Conservation (phyloP, 2,329 filamentous ascomycete species). For the Monosporascus sp. region DNA sequence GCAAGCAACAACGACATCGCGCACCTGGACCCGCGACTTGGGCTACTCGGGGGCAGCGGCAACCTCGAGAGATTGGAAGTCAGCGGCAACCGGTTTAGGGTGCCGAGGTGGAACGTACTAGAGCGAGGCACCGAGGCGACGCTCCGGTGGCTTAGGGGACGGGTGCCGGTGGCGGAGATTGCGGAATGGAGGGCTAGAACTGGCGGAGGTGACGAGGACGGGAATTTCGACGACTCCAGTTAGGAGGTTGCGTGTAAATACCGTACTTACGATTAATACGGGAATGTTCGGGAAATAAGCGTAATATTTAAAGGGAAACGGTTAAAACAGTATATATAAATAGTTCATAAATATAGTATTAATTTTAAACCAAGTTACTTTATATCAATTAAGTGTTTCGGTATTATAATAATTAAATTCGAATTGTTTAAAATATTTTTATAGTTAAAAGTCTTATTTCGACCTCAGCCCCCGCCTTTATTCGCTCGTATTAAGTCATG, state of each 20-base stretch:
- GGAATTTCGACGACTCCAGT: constrained; percentile 12
- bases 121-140: constrained; percentile 84
- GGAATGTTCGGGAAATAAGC: constrained; percentile 1
- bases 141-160: constrained; percentile 72
- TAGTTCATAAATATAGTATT: too few relatives aligned
- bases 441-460: too few relatives aligned
- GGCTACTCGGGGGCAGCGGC: constrained; percentile 61
- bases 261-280: constrained; percentile 1
- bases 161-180: constrained; percentile 61
- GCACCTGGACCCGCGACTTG: constrained; percentile 74
- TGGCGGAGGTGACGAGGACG: constrained; percentile 30
- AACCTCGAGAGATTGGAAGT: constrained; percentile 66
- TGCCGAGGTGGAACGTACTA: constrained; percentile 77
- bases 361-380: too few relatives aligned
- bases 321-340: too few relatives aligned
- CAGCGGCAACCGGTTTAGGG: constrained; percentile 78
- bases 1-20: constrained; percentile 81
- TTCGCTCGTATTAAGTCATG: too few relatives aligned
- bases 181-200: constrained; percentile 47
- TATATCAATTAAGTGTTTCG: too few relatives aligned
- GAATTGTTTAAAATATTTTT: too few relatives aligned
- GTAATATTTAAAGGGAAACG: too few relatives aligned
- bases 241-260: constrained; percentile 6
- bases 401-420: too few relatives aligned
- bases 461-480: too few relatives aligned